Conservation (phyloP, 202 grass and related monocot genomes). For the Musa balbisiana region DNA sequence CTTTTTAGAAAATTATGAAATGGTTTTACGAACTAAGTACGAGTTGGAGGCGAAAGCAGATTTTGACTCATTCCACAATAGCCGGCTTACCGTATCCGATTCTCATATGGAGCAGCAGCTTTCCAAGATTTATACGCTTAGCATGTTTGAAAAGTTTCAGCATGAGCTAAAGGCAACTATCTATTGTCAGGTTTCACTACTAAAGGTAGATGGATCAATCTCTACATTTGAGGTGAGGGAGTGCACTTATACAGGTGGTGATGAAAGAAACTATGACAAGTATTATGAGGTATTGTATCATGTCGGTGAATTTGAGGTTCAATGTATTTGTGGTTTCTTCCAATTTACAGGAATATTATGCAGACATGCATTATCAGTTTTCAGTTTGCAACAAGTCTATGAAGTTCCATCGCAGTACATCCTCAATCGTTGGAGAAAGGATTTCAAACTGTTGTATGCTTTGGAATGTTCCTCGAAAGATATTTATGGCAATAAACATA, state of each 20-base stretch:
- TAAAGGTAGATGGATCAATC: slow-evolving; percentile 44
- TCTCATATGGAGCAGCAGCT: slow-evolving; percentile 96
- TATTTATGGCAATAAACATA: slow-evolving; percentile 33
- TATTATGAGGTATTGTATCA: slow-evolving; percentile 76
- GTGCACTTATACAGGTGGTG: slow-evolving; percentile 72
- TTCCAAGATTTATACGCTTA: slow-evolving; percentile 82
- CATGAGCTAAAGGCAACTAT: slow-evolving; percentile 94
- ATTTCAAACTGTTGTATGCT: slow-evolving; percentile 72
- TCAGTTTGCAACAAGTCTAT: slow-evolving; percentile 78
- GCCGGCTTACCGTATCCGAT: slow-evolving; percentile 70
- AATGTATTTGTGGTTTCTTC: slow-evolving; percentile 77
- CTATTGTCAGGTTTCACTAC: slow-evolving; percentile 79
- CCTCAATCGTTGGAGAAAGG: slow-evolving; percentile 86
- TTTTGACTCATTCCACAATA: slow-evolving; percentile 85
- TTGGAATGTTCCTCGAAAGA: slow-evolving; percentile 38
- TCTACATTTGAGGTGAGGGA: slow-evolving; percentile 82
- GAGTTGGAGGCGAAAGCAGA: slow-evolving; percentile 81
- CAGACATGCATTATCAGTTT: slow-evolving; percentile 74
- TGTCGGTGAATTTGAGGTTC: slow-evolving; percentile 45
- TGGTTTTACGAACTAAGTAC: slow-evolving; percentile 77
- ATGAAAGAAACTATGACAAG: slow-evolving; percentile 64
- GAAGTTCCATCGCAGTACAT: slow-evolving; percentile 64
- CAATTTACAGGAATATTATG: slow-evolving; percentile 91
- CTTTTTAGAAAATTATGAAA: slow-evolving; percentile 88
- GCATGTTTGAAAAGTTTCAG: slow-evolving; percentile 95